phyloP scores from a whole-genome alignment of 768 basidiomycete species.

The Leccinum rimulosum region DNA sequence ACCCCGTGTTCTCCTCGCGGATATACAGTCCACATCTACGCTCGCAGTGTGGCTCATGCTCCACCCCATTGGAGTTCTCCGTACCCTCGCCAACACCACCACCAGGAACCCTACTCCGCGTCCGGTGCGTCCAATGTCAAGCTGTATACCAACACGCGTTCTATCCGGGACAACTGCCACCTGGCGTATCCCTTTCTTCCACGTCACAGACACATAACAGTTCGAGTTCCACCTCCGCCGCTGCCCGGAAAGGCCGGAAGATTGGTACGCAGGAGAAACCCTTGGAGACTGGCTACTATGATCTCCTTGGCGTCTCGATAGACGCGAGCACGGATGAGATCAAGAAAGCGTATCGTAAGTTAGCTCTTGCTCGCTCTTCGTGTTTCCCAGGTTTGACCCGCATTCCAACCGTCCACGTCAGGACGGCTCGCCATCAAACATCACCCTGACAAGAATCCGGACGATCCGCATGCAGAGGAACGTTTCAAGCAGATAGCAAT shows the following conservation, averaged over 20 bases:
- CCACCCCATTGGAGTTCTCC: conserved; percentile 60
- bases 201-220: conserved; percentile 19
- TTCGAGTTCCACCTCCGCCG: conserved; percentile 16
- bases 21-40: conserved; percentile 65
- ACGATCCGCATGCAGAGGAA: conserved; percentile 82
- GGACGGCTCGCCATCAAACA: conserved; percentile 86
- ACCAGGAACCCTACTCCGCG: conserved; percentile 54
- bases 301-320: conserved; percentile 72
- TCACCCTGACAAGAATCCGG: conserved; percentile 90
- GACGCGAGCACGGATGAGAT: conserved; percentile 80
- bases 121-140: conserved; percentile 72
- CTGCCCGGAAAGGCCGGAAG: conserved; percentile 57
- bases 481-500: conserved; percentile 91
- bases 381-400: not conserved
- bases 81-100: conserved; percentile 58
- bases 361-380: not conserved
- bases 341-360: conserved; percentile 87
- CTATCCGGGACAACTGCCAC: conserved; percentile 60
- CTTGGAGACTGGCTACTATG: conserved; percentile 89
- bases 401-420: conserved; percentile 24
- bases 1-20: conserved; percentile 59
- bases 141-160: conserved; percentile 59
- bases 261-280: conserved; percentile 88
- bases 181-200: conserved; percentile 16
- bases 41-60: conserved; percentile 60